phyloP scores from a whole-genome alignment of 768 basidiomycete genomes.

The Podaxis rugospora region DNA sequence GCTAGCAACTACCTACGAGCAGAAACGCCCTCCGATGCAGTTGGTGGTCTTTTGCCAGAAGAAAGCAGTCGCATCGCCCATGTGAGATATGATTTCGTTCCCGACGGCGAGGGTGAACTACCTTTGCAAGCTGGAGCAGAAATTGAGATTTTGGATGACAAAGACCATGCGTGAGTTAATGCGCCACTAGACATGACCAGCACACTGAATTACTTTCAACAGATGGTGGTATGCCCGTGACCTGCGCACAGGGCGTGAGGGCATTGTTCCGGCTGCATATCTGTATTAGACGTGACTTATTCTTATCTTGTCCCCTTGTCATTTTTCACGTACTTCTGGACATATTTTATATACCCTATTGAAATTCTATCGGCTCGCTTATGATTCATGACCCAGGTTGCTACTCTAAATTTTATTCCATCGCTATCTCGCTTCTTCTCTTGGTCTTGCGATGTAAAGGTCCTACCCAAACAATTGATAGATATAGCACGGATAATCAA shows the following conservation, averaged over 20 bases:
- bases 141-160: constrained; percentile 75
- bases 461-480: constrained; percentile 12
- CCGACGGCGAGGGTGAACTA: constrained; percentile 73
- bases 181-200: neutral
- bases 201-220: constrained; percentile 16
- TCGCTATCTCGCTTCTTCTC: neutral
- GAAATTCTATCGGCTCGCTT: neutral
- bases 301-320: constrained; percentile 29
- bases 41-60: constrained; percentile 58
- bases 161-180: constrained; percentile 66
- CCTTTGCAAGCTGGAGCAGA: constrained; percentile 64
- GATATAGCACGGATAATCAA: neutral
- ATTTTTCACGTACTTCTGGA: constrained; percentile 24
- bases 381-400: constrained; percentile 7
- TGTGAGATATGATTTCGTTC: constrained; percentile 82
- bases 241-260: constrained; percentile 72
- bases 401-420: neutral
- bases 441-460: constrained; percentile 12
- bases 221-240: constrained; percentile 97
- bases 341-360: constrained; percentile 9
- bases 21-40: constrained; percentile 75
- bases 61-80: constrained; percentile 72
- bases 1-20: constrained; percentile 75
- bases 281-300: constrained; percentile 57
- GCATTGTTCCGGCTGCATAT: constrained; percentile 90